Percentiles rank a stretch among this genome's conserved stretches.
Conservation (phyloP, 2,329 filamentous ascomycete species). For the Sporothrix phasma region DNA sequence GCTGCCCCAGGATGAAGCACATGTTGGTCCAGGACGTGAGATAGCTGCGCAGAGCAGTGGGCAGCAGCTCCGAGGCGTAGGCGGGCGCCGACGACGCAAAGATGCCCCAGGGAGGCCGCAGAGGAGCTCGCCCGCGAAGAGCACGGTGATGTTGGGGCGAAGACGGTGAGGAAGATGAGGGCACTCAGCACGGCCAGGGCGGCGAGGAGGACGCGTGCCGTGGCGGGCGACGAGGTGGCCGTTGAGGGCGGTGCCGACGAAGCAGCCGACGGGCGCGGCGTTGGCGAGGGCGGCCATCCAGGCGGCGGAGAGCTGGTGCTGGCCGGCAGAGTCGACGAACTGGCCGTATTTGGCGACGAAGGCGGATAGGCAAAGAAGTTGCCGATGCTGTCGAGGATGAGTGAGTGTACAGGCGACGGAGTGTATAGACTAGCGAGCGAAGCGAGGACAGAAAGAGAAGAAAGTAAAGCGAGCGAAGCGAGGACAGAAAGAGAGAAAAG, state of each 20-base stretch:
- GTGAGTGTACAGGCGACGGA: not conserved
- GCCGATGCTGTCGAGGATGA: slow-evolving; percentile 12
- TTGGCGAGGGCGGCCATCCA: slow-evolving; percentile 41
- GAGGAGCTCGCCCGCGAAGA: slow-evolving; percentile 35
- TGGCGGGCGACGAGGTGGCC: slow-evolving; percentile 37
- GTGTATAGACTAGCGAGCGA: too few relatives aligned
- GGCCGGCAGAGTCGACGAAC: slow-evolving; percentile 22
- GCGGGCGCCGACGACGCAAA: slow-evolving; percentile 33
- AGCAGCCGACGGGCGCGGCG: slow-evolving; percentile 33
- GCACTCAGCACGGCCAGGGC: slow-evolving; percentile 30
- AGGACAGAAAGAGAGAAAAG: not conserved
- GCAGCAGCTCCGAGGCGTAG: slow-evolving; percentile 29
- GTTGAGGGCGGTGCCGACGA: slow-evolving; percentile 39
- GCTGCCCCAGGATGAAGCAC: slow-evolving; percentile 36
- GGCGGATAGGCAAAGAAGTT: slow-evolving; percentile 20
- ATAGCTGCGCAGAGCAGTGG: slow-evolving; percentile 27
- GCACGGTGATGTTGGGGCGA: slow-evolving; percentile 29
- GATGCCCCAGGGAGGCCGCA: slow-evolving; percentile 30
- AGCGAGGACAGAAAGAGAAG: not conserved
- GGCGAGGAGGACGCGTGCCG: slow-evolving; percentile 35
- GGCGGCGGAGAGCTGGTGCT: slow-evolving; percentile 33
- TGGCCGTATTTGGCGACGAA: slow-evolving; percentile 24
- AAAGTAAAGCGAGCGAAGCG: not conserved
- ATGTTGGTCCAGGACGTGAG: slow-evolving; percentile 38
- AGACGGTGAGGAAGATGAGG: slow-evolving; percentile 40